A percentile compares a stretch with the other conserved stretches of the same genome.
Evolutionary conservation across 148 eudicot genomes (phyloP).

Genomic region (Pouteria glomerata): DNA sequence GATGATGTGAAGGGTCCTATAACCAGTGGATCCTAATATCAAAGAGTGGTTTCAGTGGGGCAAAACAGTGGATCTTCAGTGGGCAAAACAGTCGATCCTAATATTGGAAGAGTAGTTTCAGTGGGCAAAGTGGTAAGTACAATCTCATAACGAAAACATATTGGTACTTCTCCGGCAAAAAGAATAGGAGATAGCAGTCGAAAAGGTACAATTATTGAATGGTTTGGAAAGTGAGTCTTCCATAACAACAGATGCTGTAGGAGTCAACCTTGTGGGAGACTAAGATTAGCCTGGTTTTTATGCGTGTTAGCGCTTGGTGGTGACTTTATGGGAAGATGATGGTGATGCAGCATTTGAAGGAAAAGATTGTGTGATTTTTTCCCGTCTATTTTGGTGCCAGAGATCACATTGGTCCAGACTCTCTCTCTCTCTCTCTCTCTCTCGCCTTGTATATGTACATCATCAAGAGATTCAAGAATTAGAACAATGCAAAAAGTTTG

Average conservation of each 20-base stretch:
- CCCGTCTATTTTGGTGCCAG: not conserved
- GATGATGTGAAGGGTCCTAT: not conserved
- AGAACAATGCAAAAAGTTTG: not conserved
- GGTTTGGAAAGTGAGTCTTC: no score
- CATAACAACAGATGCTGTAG: no score
- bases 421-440: not conserved
- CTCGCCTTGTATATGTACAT: no score
- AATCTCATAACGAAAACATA: no score
- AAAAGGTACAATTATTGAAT: not conserved
- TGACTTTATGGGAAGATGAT: not conserved
- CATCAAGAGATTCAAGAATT: not conserved
- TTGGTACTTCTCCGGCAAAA: not conserved
- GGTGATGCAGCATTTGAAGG: slow-evolving; percentile 1
- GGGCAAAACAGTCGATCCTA: no score
- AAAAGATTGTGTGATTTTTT: not conserved
- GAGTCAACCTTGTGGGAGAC: not conserved
- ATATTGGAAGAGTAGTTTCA: no score
- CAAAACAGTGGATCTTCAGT: no score
- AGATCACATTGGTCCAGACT: not conserved
- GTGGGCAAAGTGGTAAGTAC: no score
- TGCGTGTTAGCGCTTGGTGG: not conserved
- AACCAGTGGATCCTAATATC: no score
- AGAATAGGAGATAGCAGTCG: not conserved
- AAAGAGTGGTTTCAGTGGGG: no score
- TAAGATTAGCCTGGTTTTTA: not conserved